Evolutionary conservation across 129 eudicot genomes (phyloP), one percentile per base, ranked within the genome.

Genomic region (Apium graveolens): DNA sequence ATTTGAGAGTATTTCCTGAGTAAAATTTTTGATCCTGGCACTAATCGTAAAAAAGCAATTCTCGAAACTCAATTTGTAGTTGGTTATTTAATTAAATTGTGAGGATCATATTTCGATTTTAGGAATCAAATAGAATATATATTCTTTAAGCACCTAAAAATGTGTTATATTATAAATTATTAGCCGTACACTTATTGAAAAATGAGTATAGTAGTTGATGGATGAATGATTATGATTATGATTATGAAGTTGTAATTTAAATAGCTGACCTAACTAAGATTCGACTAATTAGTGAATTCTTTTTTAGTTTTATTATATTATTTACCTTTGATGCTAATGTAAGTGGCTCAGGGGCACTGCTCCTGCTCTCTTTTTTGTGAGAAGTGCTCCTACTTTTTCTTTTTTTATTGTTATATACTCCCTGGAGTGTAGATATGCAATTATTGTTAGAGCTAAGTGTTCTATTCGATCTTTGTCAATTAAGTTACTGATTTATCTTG

Each of bases 201-300:
- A 27, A 63, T 29, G 37, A 63, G 20, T 63, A 31, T 63, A 29
- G 20, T 63, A 12, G 20, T 29, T 63, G 72, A 66, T 66, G 24
- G 21, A 31, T 66, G 41, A 31, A 60, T 32, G 72, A 66, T 60
- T 60, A 32, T 66, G 72, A 13, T 24, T 13, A 60, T 32, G 72
- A 66, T 60, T 60, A 32, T 66, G 72, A 13, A 41, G 37, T 66
- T 13, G 31, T 66, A 27, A 6, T 12, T 29, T 66, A 31, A 41
- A 60, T 60, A 34, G 31, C 16, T 13, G 72, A 66, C 72, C 72
- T 66, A 66, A 66, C 41, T 66, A 31, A 66, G 72, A 66, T 66
- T 66, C 72, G 24, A 12, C 5, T 66, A 66, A 32, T 66, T 66
- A 66, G 72, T 31, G 72, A 24, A 27, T 66, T 66, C 39, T 66